These are phyloP conservation scores for Ehretia macrophylla DNA, from an alignment of 257 asterid species.

Conservation along the genomic window DNA sequence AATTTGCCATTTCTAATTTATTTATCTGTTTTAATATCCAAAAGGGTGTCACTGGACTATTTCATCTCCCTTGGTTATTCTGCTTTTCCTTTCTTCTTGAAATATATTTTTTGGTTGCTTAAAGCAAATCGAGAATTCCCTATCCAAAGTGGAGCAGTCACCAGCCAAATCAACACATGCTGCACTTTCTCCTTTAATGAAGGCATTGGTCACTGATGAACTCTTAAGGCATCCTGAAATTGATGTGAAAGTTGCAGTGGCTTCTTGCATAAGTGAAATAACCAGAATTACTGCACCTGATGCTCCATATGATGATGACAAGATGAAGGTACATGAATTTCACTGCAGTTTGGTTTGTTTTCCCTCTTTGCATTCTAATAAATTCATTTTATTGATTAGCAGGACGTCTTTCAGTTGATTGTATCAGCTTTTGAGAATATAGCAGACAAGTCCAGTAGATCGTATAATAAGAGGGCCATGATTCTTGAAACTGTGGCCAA, in stretches of 20 bases:
- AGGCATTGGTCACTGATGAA: conserved; percentile 53
- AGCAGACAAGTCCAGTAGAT: conserved; percentile 68
- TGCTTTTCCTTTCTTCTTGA: conserved; percentile 8
- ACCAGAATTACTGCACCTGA: conserved; percentile 98
- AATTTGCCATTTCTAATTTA: background rate
- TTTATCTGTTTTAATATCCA: background rate
- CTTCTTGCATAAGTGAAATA: conserved; percentile 94
- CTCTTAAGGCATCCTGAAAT: conserved; percentile 67
- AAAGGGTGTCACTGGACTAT: no score
- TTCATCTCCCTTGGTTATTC: background rate
- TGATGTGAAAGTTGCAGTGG: conserved; percentile 86
- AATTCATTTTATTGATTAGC: conserved; percentile 27
- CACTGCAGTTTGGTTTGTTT: background rate
- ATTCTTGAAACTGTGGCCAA: conserved; percentile 95
- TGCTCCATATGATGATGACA: conserved; percentile 92
- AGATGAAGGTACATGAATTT: conserved; percentile 65
- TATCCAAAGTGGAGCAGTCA: conserved; percentile 92
- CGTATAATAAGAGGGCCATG: conserved; percentile 60
- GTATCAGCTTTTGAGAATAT: conserved; percentile 82
- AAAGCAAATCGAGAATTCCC: conserved; percentile 55
- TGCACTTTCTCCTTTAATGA: conserved; percentile 65
- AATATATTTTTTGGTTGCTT: conserved; percentile 5
- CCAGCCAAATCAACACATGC: conserved; percentile 67
- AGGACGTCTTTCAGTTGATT: conserved; percentile 85
- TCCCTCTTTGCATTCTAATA: conserved; percentile 10